Conservation (phyloP, 1,139 yeast genomes). For the Spathaspora sp. region DNA sequence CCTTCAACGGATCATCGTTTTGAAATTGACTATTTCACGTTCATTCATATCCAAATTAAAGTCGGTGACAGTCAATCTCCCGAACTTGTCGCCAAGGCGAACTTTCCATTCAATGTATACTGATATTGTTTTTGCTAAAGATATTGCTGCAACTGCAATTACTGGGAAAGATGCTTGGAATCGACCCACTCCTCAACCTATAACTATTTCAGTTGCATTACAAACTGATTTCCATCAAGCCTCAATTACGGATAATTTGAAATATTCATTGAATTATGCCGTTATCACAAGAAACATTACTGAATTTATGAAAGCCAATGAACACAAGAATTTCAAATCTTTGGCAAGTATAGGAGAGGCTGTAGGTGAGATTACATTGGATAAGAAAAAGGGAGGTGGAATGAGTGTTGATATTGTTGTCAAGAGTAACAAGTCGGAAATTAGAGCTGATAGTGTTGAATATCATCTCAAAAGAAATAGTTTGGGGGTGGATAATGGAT, state of each 20-base stretch:
- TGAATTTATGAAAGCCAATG: slow-evolving; percentile 47
- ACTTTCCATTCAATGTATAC: slow-evolving; percentile 22
- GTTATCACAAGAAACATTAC: slow-evolving; percentile 67
- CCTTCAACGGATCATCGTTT: no score
- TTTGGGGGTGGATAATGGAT: slow-evolving; percentile 11
- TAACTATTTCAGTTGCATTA: slow-evolving; percentile 57
- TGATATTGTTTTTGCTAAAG: slow-evolving; percentile 60
- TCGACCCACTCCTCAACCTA: slow-evolving; percentile 68
- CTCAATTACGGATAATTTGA: slow-evolving; percentile 72
- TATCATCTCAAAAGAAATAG: slow-evolving; percentile 33
- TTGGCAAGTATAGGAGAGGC: slow-evolving; percentile 57
- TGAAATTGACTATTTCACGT: slow-evolving; percentile 1
- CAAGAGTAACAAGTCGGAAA: slow-evolving; percentile 52
- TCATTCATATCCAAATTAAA: background rate
- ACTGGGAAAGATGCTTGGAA: slow-evolving; percentile 81
- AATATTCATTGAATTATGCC: slow-evolving; percentile 84
- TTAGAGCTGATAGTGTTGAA: slow-evolving; percentile 53
- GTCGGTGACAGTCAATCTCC: background rate
- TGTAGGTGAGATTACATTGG: slow-evolving; percentile 49
- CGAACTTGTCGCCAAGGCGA: slow-evolving; percentile 1
- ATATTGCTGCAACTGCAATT: slow-evolving; percentile 60
- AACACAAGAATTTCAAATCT: slow-evolving; percentile 49
- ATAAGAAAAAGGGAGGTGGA: slow-evolving; percentile 52
- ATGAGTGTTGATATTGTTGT: slow-evolving; percentile 46
- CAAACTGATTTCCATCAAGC: slow-evolving; percentile 71